Percentiles rank a stretch among this genome's conserved stretches.
These are phyloP conservation scores for Chlorella sorokiniana DNA, from an alignment of 139 green algal genomes.

Conservation along the genomic window DNA sequence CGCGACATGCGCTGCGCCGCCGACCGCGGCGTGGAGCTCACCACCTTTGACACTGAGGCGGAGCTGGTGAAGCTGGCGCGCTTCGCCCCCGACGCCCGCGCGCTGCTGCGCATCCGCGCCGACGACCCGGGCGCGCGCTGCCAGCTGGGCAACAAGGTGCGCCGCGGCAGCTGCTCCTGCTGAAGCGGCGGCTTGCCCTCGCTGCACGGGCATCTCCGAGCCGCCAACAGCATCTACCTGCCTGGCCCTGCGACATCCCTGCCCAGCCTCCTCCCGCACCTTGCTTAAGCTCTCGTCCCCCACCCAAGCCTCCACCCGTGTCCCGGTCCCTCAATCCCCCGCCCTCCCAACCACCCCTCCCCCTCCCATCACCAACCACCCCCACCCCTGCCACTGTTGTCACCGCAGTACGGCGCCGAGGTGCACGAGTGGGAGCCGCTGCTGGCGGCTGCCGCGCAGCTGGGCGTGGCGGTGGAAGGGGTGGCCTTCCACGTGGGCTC, in stretches of 20 bases:
- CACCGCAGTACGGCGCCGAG: conserved; percentile 76
- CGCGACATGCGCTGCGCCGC: conserved; percentile 72
- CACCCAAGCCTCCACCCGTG: too few relatives aligned
- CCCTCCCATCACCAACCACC: background rate
- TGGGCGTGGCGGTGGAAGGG: conserved; percentile 79
- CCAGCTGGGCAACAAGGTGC: conserved; percentile 34
- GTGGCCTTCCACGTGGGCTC: conserved; percentile 96
- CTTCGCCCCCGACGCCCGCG: conserved; percentile 43
- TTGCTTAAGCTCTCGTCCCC: too few relatives aligned
- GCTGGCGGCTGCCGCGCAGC: conserved; percentile 31
- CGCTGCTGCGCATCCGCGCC: conserved; percentile 89
- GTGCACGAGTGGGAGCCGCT: conserved; percentile 52
- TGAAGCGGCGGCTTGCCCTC: too few relatives aligned
- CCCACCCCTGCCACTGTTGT: conserved; percentile 59
- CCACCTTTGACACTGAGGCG: conserved; percentile 91
- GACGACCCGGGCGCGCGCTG: conserved; percentile 67
- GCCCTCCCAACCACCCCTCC: background rate
- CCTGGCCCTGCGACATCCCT: too few relatives aligned
- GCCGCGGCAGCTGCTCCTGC: too few relatives aligned
- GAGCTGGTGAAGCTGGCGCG: conserved; percentile 88
- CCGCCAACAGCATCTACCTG: too few relatives aligned
- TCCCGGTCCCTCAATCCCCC: too few relatives aligned
- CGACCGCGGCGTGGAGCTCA: conserved; percentile 69
- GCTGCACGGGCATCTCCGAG: too few relatives aligned
- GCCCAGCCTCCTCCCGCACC: too few relatives aligned